Evolutionary conservation across 805 yeast species (phyloP), one percentile per base, ranked within the genome.

Genomic region (Kodamaea jinghongensis): DNA sequence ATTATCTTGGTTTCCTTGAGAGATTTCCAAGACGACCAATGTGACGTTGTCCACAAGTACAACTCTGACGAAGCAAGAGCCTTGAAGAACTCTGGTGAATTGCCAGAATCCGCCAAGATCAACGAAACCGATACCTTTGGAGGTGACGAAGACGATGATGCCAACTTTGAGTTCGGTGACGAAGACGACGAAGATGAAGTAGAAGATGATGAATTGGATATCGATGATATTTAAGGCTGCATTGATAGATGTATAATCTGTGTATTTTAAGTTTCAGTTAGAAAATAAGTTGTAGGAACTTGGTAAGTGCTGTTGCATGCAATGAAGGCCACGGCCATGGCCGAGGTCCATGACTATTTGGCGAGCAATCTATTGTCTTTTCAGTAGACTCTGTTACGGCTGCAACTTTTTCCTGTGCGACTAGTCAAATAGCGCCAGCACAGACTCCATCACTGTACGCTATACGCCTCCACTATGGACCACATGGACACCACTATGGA

Each of bases 11-110:
- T 91, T 34, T 90, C 96, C 6, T 79, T 93, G 56, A 89, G 99
- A 77, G 99, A 93, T 60, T 93, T 93, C 81, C 97, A 93, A 71
- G 97, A 91, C 59, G 96, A 87, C 47, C 95, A 86, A 66, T 93
- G 97, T 75, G 99, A 93, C 65, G 97, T 93, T 52, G 91, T 93
- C 43, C 95, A 91, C 67, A 93, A 93, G 70, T 93, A 84, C 70
- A 88, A 86, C 66, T 83, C 96, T 37, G 99, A 93, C 60, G 99
- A 93, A 71, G 99, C 99, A 46, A 86, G 99, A 75, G 82, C 95
- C 36, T 76, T 93, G 70, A 95, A 93, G 72, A 84, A 79, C 48
- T 86, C 83, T 65, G 99, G 99, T 54, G 99, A 93, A 71, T 78
- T 93, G 56, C 99, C 99, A 48, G 98, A 93, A 67, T 78, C 83